Evolutionary conservation across 768 basidiomycete genomes (phyloP).

Genomic region (Naganishia vaughanmartiniae): DNA sequence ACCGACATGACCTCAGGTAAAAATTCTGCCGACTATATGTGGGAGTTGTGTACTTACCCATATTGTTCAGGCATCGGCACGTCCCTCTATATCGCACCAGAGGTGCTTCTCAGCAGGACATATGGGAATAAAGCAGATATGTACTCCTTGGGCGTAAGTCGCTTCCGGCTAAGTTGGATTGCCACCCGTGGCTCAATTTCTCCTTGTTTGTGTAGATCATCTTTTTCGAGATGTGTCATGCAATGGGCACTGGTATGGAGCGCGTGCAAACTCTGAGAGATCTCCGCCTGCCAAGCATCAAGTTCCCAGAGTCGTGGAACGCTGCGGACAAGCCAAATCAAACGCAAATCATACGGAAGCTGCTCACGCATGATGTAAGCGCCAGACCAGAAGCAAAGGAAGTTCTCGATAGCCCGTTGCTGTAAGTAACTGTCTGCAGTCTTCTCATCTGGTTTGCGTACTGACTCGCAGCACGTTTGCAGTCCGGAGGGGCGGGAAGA

Average conservation of each 20-base stretch:
- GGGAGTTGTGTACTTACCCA: neutral
- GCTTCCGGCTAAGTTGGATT: neutral
- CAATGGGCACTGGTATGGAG: slow-evolving; percentile 73
- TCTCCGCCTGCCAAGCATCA: slow-evolving; percentile 67
- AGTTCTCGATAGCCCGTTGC: slow-evolving; percentile 70
- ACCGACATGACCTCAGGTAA: slow-evolving; percentile 45
- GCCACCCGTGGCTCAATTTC: neutral
- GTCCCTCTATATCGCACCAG: slow-evolving; percentile 86
- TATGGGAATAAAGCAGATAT: slow-evolving; percentile 65
- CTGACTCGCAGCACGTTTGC: neutral
- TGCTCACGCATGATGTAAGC: slow-evolving; percentile 76
- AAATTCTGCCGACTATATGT: neutral
- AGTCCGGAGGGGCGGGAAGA: slow-evolving; percentile 52
- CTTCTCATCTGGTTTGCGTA: neutral
- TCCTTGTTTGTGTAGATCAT: slow-evolving; percentile 64
- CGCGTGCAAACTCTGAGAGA: slow-evolving; percentile 78
- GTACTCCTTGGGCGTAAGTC: slow-evolving; percentile 82
- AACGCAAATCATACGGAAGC: slow-evolving; percentile 73
- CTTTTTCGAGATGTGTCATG: slow-evolving; percentile 94
- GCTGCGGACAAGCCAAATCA: slow-evolving; percentile 58
- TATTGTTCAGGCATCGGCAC: slow-evolving; percentile 61
- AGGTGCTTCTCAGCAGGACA: slow-evolving; percentile 58
- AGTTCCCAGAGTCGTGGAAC: slow-evolving; percentile 73
- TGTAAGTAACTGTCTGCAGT: slow-evolving; percentile 53
- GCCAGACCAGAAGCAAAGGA: slow-evolving; percentile 78